Evolutionary conservation across 352 stramenopile species (phyloP), one percentile per base, ranked within the genome.

Genomic region (Phytophthora boehmeriae): DNA sequence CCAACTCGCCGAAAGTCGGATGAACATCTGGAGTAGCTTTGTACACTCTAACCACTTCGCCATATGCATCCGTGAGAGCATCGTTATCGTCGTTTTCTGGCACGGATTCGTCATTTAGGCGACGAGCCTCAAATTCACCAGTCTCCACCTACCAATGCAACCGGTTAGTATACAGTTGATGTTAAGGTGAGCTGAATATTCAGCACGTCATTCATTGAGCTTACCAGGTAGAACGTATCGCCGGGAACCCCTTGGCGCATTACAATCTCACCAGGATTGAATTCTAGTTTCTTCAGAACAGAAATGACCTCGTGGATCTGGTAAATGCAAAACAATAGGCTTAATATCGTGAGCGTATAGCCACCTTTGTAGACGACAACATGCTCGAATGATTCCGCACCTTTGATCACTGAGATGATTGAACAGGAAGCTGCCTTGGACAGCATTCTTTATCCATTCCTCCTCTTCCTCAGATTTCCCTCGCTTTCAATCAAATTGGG

Each of bases 161-260:
- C 14, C 47, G 19, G 42, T 19, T 22, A 46, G n/a, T 4, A 42
- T 11, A 51, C 25, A 30, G 25, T 30, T 30, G 25, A 3, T 30
- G 25, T 30, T 30, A 6, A 30, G 25, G n/a, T n/a, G n/a, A 30
- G 25, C 25, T 8, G 25, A 30, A 30, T 6, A 30, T 30, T 30
- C 6, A 30, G 25, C 25, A 30, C 25, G 25, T 30, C 6, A 30
- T 30, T 30, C 6, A 30, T 30, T 30, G 25, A 30, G 43, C 62
- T 32, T 75, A 98, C 90, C 59, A 98, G 66, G 65, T 97, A 98
- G 51, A 98, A 98, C 11, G 87, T 96, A 59, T 98, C 89, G 2
- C 95, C 95, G 35, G 95, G 76, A 27, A 97, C 83, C 34, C 93
- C 92, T 78, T 98, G 93, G 30, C 76, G 82, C 68, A 98, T 98